A percentile compares a stretch with the other conserved stretches of the same genome.
Conservation (phyloP, 257 asterid species). For the Ophiorrhiza pumila region DNA sequence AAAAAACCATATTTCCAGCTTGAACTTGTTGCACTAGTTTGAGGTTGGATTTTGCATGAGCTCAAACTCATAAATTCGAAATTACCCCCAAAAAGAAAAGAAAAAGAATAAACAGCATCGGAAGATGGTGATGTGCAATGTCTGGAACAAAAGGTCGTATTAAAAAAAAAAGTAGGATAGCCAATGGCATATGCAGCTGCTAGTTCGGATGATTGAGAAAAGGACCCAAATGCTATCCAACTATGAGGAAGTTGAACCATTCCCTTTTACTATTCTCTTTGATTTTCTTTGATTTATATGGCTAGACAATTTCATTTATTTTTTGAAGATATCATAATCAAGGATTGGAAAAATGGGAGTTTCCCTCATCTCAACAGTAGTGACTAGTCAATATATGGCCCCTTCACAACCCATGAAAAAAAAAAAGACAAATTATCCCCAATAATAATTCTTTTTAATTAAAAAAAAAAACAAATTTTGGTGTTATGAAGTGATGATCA, state of each 20-base stretch:
- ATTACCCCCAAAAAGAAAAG: too few species aligned
- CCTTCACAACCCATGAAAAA: too few species aligned
- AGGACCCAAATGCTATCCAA: conserved; percentile 26
- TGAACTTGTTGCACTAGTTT: too few species aligned
- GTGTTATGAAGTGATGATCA: too few species aligned
- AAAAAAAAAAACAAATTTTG: too few species aligned
- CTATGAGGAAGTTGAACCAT: not conserved
- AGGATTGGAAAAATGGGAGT: not conserved
- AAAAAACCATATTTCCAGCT: too few species aligned
- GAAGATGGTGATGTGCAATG: not conserved
- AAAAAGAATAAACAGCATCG: too few species aligned
- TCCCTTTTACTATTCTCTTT: not conserved
- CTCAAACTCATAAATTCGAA: too few species aligned
- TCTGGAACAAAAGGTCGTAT: not conserved
- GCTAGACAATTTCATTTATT: conserved; percentile 6
- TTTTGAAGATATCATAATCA: not conserved
- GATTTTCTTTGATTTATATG: not conserved
- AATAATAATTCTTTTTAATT: too few species aligned
- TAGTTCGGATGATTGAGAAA: conserved; percentile 1
- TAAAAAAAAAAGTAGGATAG: not conserved
- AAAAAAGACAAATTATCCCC: too few species aligned
- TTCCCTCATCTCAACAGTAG: not conserved
- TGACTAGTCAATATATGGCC: not conserved
- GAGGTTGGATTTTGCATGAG: too few species aligned
- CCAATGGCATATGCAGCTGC: not conserved